Base-by-base conservation (phyloP, 768 basidiomycete species). In the Amanita muscaria region DNA sequence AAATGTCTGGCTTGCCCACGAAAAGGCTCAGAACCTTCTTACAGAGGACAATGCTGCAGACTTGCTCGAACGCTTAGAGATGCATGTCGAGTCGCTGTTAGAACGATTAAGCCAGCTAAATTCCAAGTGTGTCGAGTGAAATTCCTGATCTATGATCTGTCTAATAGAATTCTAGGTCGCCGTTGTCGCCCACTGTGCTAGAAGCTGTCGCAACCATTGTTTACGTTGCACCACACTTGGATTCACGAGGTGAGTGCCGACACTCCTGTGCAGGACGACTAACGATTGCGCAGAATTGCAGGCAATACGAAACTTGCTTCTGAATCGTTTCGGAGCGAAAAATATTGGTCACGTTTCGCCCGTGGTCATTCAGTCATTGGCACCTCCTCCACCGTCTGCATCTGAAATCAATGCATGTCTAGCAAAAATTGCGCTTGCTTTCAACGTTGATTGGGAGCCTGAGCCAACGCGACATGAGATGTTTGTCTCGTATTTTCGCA, bases 181-280 rank as follows among this genome's bases (percentile, higher is more conserved):
- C 59, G n/a, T 67, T 69, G 32, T 79, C 74, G 37, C 76, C 77
- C 3, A 55, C 61, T 25, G 56, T 82, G 9, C 57, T 74, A n/a
- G 83, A 87, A 59, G 83, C 85, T 16, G 74, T 75, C 14, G 78
- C 81, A 10, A 83, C 72, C 44, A 71, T 87, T 48, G 77, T 88
- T 42, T 77, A 70, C 51, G 74, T 80, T 5, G 72, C 77, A 1
- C 73, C 76, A 18, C 68, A 70, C 34, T 58, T 71, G 3, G 75
- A 76, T 21, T 76, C 68, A 6, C 77, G 70, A 72, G 85, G 85
- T 83, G 32, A 15, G 32, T 48, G 7, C 25, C 19, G 32, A 37
- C 2, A 32, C 27, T 18, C 30, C 32, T 36, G n/a, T n/a, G n/a
- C 15, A 12, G 15, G 14, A 14, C 40, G n/a, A n/a, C 35, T 51